These are phyloP conservation scores for Avicennia marina DNA, from an alignment of 257 asterid genomes.

Conservation along the genomic window DNA sequence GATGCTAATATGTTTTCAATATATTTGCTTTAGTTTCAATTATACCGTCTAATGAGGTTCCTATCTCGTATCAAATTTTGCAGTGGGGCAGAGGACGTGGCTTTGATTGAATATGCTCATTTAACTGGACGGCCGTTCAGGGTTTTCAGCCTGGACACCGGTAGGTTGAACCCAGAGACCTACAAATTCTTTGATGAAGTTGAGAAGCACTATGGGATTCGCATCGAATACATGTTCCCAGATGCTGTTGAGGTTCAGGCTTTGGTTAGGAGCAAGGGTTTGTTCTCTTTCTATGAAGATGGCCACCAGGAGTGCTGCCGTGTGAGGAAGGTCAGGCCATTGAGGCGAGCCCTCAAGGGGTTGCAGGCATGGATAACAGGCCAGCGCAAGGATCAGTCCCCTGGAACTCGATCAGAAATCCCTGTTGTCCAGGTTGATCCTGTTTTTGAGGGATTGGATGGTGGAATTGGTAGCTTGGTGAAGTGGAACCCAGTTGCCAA, in stretches of 20 bases:
- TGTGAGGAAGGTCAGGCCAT: conserved; percentile 43
- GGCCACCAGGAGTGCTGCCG: conserved; percentile 61
- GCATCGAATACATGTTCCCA: conserved; percentile 49
- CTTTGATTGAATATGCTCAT: conserved; percentile 47
- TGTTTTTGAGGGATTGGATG: conserved; percentile 45
- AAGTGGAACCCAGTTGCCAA: conserved; percentile 54
- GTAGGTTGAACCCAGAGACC: conserved; percentile 46
- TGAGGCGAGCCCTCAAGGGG: conserved; percentile 41
- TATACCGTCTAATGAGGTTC: no score
- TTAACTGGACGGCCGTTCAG: conserved; percentile 50
- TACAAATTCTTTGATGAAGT: conserved; percentile 41
- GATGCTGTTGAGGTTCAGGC: conserved; percentile 43
- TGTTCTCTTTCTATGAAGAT: conserved; percentile 49
- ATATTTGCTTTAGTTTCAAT: no score
- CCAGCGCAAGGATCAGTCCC: conserved; percentile 54
- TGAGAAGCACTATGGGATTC: conserved; percentile 37
- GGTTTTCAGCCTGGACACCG: conserved; percentile 55
- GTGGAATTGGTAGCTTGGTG: conserved; percentile 51
- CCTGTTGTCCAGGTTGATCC: conserved; percentile 52
- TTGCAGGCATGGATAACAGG: conserved; percentile 53
- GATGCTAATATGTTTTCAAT: no score
- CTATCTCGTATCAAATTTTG: not conserved
- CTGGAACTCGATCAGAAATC: conserved; percentile 49
- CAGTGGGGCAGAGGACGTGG: conserved; percentile 61
- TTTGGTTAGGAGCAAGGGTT: conserved; percentile 43